These are phyloP conservation scores for Trichomonascus vanleenenianus DNA, from an alignment of 805 yeast species.

Conservation along the genomic window DNA sequence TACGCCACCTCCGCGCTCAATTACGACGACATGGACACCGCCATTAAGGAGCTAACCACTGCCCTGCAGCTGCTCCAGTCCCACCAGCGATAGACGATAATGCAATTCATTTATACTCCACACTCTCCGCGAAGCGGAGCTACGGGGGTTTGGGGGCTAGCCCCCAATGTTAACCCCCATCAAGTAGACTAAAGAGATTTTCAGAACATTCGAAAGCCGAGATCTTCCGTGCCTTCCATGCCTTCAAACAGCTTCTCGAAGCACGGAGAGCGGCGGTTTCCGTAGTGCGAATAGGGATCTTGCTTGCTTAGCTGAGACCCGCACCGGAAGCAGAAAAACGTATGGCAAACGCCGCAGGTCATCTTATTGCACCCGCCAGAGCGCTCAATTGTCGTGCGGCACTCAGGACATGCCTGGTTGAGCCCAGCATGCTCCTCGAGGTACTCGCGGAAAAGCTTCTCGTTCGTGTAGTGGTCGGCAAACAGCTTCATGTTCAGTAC, in stretches of 20 bases:
- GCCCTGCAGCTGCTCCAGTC: slow-evolving; percentile 37
- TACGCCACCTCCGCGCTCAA: slow-evolving; percentile 68
- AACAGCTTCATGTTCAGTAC: slow-evolving; percentile 12
- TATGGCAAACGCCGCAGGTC: slow-evolving; percentile 15
- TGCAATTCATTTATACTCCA: not conserved
- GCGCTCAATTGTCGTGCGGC: slow-evolving; percentile 16
- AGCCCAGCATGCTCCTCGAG: slow-evolving; percentile 9
- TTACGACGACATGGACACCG: slow-evolving; percentile 63
- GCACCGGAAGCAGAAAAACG: slow-evolving; percentile 17
- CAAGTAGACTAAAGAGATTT: slow-evolving; percentile 6
- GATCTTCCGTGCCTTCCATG: too few species aligned
- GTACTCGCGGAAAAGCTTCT: slow-evolving; percentile 13
- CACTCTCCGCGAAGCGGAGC: too few species aligned
- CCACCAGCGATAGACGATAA: not conserved
- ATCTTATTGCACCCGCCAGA: slow-evolving; percentile 18
- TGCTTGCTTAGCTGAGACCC: slow-evolving; percentile 4
- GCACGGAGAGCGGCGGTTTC: slow-evolving; percentile 10
- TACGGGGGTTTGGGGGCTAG: too few species aligned
- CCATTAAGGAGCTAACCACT: slow-evolving; percentile 43
- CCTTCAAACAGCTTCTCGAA: slow-evolving; percentile 16
- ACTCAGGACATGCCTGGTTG: slow-evolving; percentile 13
- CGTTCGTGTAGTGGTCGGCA: slow-evolving; percentile 9
- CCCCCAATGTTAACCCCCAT: not conserved
- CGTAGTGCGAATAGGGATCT: slow-evolving; percentile 17
- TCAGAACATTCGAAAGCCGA: too few species aligned